Conservation (phyloP, 345 rosid genomes). For the Murraya paniculata region DNA sequence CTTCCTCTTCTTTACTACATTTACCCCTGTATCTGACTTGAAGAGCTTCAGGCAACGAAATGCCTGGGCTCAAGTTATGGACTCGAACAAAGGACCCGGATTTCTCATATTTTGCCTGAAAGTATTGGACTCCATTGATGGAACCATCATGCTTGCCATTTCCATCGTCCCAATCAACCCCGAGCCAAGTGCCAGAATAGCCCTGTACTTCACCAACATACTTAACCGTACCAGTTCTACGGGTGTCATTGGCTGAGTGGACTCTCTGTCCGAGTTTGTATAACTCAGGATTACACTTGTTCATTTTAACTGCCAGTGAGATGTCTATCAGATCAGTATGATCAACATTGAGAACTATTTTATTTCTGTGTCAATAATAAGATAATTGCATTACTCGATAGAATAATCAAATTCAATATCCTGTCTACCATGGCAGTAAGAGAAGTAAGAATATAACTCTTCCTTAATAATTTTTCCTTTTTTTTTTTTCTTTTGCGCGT, state of each 20-base stretch:
- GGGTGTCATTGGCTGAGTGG: slow-evolving; percentile 56
- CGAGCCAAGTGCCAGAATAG: slow-evolving; percentile 66
- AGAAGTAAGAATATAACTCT: no score
- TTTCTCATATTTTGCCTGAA: slow-evolving; percentile 47
- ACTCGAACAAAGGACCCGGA: slow-evolving; percentile 77
- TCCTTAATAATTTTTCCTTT: no score
- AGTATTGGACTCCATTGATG: slow-evolving; percentile 67
- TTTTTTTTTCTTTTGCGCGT: no score
- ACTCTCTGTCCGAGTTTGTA: slow-evolving; percentile 69
- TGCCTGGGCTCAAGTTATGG: slow-evolving; percentile 60
- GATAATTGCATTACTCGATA: background rate
- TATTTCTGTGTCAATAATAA: background rate
- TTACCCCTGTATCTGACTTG: slow-evolving; percentile 56
- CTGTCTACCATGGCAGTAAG: no score
- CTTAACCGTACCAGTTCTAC: slow-evolving; percentile 70
- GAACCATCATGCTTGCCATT: slow-evolving; percentile 84
- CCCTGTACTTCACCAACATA: slow-evolving; percentile 69
- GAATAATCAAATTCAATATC: background rate
- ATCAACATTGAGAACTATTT: background rate
- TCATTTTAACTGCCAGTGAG: slow-evolving; percentile 1
- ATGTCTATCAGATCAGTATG: no score
- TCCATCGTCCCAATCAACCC: slow-evolving; percentile 84
- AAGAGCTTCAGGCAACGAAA: slow-evolving; percentile 69
- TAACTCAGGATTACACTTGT: background rate
- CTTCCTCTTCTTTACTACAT: slow-evolving; percentile 74